Evolutionary conservation across 805 yeast species (phyloP), one percentile per base, ranked within the genome.

Genomic region (Wickerhamomyces pijperi): DNA sequence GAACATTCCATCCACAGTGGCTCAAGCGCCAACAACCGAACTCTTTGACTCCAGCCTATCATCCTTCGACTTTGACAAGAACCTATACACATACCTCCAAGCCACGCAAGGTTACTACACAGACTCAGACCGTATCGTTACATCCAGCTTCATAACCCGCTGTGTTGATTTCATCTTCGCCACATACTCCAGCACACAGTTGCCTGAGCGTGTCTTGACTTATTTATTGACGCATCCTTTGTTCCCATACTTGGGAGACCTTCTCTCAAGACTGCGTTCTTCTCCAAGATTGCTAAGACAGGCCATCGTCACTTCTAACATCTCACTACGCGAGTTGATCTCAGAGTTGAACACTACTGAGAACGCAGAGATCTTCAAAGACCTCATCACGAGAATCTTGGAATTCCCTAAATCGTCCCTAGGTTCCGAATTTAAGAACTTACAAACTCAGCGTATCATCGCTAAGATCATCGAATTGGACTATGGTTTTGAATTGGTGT

Each of bases 141-240:
- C 79, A 51, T 65, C 70, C 19, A 61, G 58, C 21, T 75, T 83
- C 44, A 61, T 84, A 37, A 60, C 59, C 35, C 55, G 59, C 36
- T 60, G 76, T 6, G 64, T 68, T 20, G 61, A 54, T 28, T 60
- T 68, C 44, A 66, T 71, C 6, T 61, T 78, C 36, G 42, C 47
- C 2, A n/a, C 15, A 6, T 25, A 14, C 15, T 40, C 42, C 9
- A 36, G 41, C 12, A 7, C 25, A 21, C 46, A 48, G 18, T 32
- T 49, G 11, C 51, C 53, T 18, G 77, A 78, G 49, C 60, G 60
- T 36, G 66, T 86, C 3, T 58, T 85, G 36, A 72, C 81, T 1
- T 88, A 84, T 53, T 65, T 88, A 28, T 65, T 90, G 45, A 82
- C 95, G 3, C 95, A 90, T 61, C 96, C 96, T 15, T 61, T 85